A percentile compares a stretch with the other conserved stretches of the same genome.
phyloP scores from a whole-genome alignment of 2,329 filamentous ascomycete species.

The Lachnellula hyalina region DNA sequence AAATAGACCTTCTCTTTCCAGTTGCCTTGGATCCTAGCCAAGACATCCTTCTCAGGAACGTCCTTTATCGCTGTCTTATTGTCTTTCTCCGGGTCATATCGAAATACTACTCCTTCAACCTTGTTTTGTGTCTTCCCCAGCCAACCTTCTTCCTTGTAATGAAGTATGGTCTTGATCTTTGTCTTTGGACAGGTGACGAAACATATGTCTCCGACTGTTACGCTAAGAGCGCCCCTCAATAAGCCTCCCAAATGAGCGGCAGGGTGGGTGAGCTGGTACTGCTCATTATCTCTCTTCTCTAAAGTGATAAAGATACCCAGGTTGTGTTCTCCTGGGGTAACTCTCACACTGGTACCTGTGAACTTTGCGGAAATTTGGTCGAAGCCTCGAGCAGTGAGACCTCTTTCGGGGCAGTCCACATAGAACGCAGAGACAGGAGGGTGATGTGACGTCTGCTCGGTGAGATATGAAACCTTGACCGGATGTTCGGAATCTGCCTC shows the following conservation, averaged over 20 bases:
- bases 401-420: conserved; percentile 86
- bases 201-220: conserved; percentile 85
- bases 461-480: conserved; percentile 85
- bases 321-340: conserved; percentile 88
- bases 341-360: conserved; percentile 89
- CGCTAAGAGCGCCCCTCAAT: conserved; percentile 77
- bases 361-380: conserved; percentile 98
- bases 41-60: conserved; percentile 76
- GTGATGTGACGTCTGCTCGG: conserved; percentile 96
- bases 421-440: conserved; percentile 96
- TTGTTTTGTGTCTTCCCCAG: conserved; percentile 86
- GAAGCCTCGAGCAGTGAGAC: conserved; percentile 80
- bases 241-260: conserved; percentile 88
- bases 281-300: conserved; percentile 74
- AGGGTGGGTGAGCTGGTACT: conserved; percentile 92
- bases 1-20: conserved; percentile 73
- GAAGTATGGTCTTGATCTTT: conserved; percentile 82
- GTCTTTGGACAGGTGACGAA: conserved; percentile 88
- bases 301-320: conserved; percentile 91
- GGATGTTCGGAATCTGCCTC: conserved; percentile 35
- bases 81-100: conserved; percentile 83
- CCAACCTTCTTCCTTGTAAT: conserved; percentile 95
- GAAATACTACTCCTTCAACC: conserved; percentile 86
- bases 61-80: conserved; percentile 75
- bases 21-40: conserved; percentile 75